Percentiles rank a stretch among this genome's conserved stretches.
Conservation (phyloP, 2,329 filamentous ascomycete species). For the Pyrenochaeta sp. region DNA sequence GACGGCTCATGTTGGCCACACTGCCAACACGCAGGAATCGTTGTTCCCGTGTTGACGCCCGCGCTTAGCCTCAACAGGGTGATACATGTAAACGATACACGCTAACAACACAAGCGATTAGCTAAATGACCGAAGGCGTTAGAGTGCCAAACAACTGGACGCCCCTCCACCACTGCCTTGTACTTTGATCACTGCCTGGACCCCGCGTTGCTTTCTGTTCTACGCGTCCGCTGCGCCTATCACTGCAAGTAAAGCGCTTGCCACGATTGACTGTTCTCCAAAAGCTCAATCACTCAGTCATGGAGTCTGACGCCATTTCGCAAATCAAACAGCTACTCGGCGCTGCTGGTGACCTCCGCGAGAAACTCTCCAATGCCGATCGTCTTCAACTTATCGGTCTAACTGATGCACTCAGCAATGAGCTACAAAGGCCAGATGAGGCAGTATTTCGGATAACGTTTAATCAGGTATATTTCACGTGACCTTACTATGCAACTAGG, state of each 20-base stretch:
- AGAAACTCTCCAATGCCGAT: constrained; percentile 10
- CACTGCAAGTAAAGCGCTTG: neutral
- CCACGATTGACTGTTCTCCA: neutral
- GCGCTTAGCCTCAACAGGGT: neutral
- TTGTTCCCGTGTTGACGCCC: neutral
- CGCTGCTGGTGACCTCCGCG: constrained; percentile 3
- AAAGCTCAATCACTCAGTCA: neutral
- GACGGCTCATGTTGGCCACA: neutral
- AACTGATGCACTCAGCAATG: constrained; percentile 8
- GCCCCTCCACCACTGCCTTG: neutral
- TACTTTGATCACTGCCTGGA: constrained; percentile 3
- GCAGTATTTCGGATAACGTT: constrained; percentile 10
- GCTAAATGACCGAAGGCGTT: constrained; percentile 2
- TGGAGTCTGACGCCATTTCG: constrained; percentile 9
- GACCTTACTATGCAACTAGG: constrained; percentile 1
- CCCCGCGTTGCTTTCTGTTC: neutral
- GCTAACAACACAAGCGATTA: constrained; percentile 1
- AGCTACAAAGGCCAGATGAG: constrained; percentile 5
- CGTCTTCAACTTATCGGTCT: constrained; percentile 14
- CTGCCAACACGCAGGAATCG: neutral
- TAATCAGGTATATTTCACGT: constrained; percentile 8
- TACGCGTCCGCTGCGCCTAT: neutral
- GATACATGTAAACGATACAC: neutral
- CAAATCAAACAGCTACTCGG: constrained; percentile 8
- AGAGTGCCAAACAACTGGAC: neutral